Conservation (phyloP, 306 rosid species). For the Medicago arabica region DNA sequence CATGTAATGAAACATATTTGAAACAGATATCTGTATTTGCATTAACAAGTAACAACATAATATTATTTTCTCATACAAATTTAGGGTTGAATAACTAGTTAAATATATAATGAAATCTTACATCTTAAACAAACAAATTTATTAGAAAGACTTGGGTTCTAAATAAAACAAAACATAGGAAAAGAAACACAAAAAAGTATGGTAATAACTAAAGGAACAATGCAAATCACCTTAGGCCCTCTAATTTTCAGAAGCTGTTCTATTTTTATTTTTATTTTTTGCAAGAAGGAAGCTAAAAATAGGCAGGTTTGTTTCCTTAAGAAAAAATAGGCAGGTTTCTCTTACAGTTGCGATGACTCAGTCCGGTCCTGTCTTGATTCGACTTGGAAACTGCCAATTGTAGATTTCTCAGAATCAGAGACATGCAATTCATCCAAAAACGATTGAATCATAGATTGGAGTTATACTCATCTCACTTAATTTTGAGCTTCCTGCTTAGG, state of each 20-base stretch:
- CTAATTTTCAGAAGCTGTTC: neutral
- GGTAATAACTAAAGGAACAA: no score
- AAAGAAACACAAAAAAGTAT: no score
- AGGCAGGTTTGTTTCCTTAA: neutral
- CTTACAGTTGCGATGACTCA: neutral
- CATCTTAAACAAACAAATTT: no score
- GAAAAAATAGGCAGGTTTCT: neutral
- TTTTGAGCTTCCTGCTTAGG: neutral
- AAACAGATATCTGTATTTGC: no score
- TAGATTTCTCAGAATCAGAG: neutral
- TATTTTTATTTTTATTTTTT: neutral
- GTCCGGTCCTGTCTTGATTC: neutral
- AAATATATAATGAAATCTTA: no score
- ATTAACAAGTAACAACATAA: no score
- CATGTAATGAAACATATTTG: neutral
- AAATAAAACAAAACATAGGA: no score
- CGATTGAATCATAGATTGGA: neutral
- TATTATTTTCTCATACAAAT: no score
- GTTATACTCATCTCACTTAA: neutral
- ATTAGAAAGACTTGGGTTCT: no score
- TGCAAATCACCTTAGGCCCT: no score
- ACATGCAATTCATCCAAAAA: constrained; percentile 7
- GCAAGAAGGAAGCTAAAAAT: neutral
- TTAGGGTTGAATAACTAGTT: no score
- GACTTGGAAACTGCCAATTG: neutral